Conservation (phyloP, 2,329 filamentous ascomycete genomes). For the Ascochyta koolunga region DNA sequence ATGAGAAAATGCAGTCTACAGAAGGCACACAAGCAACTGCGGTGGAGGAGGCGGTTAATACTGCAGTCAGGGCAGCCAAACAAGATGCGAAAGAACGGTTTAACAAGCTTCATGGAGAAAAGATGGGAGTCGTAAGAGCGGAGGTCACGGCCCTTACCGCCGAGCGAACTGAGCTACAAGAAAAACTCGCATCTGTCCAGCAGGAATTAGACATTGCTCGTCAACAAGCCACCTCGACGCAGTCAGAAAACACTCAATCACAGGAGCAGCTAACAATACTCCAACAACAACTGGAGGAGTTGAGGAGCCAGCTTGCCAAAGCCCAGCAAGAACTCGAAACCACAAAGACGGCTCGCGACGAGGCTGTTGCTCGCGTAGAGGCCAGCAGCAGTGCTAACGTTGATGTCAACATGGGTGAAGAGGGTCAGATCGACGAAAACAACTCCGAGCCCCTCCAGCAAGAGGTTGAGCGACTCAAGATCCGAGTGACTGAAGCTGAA, state of each 20-base stretch:
- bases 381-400: slow-evolving; percentile 50
- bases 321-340: slow-evolving; percentile 59
- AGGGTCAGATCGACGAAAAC: slow-evolving; percentile 53
- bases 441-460: slow-evolving; percentile 29
- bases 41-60: slow-evolving; percentile 21
- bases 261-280: slow-evolving; percentile 68
- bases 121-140: slow-evolving; percentile 50
- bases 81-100: slow-evolving; percentile 67
- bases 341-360: slow-evolving; percentile 68
- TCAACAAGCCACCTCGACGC: slow-evolving; percentile 27
- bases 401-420: slow-evolving; percentile 50
- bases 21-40: slow-evolving; percentile 20
- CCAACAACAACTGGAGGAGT: slow-evolving; percentile 31
- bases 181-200: slow-evolving; percentile 27
- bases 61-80: slow-evolving; percentile 55
- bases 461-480: slow-evolving; percentile 46
- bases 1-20: slow-evolving; percentile 55
- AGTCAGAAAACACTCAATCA: slow-evolving; percentile 23
- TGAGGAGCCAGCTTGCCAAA: slow-evolving; percentile 26
- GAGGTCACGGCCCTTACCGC: slow-evolving; percentile 57
- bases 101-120: slow-evolving; percentile 43
- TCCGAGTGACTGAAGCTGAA: slow-evolving; percentile 37
- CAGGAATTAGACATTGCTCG: slow-evolving; percentile 68
- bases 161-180: slow-evolving; percentile 67
- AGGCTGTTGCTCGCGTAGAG: slow-evolving; percentile 57